A percentile compares a stretch with the other conserved stretches of the same genome.
Conservation (phyloP, 257 asterid genomes). For the Verbascum thapsus region DNA sequence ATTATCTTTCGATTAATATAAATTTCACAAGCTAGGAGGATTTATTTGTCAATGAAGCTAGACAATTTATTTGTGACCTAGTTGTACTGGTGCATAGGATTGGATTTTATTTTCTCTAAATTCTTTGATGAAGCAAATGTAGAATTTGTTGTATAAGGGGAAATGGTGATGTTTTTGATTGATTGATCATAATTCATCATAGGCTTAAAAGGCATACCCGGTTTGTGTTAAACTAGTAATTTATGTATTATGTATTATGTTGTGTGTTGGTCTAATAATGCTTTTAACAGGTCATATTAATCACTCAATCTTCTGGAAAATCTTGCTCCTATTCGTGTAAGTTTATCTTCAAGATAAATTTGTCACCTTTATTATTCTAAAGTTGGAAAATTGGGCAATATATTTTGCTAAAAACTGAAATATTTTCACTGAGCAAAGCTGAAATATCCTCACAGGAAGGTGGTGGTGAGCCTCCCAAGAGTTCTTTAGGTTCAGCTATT, state of each 20-base stretch:
- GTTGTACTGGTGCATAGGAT: neutral
- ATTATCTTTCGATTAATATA: neutral
- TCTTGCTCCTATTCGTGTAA: slow-evolving; percentile 49
- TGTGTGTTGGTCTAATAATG: slow-evolving; percentile 20
- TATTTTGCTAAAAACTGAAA: too few species aligned
- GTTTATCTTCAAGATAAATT: slow-evolving; percentile 25
- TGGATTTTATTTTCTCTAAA: neutral
- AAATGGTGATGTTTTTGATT: neutral
- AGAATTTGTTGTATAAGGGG: too few species aligned
- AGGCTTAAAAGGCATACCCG: too few species aligned
- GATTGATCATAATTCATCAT: too few species aligned
- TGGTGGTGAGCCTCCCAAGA: slow-evolving; percentile 62
- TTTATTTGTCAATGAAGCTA: neutral
- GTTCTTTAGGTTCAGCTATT: slow-evolving; percentile 52
- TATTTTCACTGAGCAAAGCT: neutral
- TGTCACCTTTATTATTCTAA: neutral
- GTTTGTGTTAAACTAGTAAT: neutral
- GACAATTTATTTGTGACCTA: neutral
- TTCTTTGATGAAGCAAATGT: too few species aligned
- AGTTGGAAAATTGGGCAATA: neutral
- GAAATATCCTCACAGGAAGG: slow-evolving; percentile 43
- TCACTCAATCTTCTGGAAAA: slow-evolving; percentile 68
- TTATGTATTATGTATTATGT: neutral
- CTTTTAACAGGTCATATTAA: slow-evolving; percentile 53
- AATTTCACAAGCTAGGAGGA: slow-evolving; percentile 2